These are phyloP conservation scores for Candida buenavistaensis DNA, from an alignment of 1,139 yeast genomes.

Conservation along the genomic window DNA sequence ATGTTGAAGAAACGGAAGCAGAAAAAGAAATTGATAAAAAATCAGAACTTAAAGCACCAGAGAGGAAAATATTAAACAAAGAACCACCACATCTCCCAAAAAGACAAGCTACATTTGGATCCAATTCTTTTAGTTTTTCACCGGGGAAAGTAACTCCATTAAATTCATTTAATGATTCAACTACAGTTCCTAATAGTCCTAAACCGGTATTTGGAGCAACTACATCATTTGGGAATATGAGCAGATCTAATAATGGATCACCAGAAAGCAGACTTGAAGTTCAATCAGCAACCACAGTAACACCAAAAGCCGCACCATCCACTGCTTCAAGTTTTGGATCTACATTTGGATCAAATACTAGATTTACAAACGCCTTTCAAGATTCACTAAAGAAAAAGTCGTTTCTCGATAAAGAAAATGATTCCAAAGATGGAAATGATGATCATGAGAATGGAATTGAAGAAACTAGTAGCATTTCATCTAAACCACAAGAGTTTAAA, in stretches of 20 bases:
- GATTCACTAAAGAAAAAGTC: slow-evolving; percentile 51
- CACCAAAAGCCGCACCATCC: slow-evolving; percentile 5
- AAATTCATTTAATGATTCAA: slow-evolving; percentile 17
- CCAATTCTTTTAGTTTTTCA: slow-evolving; percentile 27
- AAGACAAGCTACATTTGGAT: slow-evolving; percentile 30
- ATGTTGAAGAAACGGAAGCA: slow-evolving; percentile 6
- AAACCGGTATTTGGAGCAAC: slow-evolving; percentile 47
- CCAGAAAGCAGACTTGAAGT: slow-evolving; percentile 1
- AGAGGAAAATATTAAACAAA: slow-evolving; percentile 2
- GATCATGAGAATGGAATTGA: slow-evolving; percentile 11
- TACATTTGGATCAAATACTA: slow-evolving; percentile 59
- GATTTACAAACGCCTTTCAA: slow-evolving; percentile 59
- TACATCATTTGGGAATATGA: slow-evolving; percentile 54
- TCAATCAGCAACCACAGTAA: slow-evolving; percentile 1
- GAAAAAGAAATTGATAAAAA: slow-evolving; percentile 1
- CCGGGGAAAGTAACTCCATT: slow-evolving; percentile 23
- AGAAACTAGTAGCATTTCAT: slow-evolving; percentile 15
- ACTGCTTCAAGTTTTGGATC: slow-evolving; percentile 13
- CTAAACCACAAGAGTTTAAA: slow-evolving; percentile 38
- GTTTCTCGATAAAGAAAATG: slow-evolving; percentile 43
- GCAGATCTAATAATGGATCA: slow-evolving; percentile 3
- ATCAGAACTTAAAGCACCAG: slow-evolving; percentile 1
- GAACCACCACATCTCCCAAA: slow-evolving; percentile 19
- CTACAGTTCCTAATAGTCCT: slow-evolving; percentile 10
- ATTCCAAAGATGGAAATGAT: slow-evolving; percentile 16